Evolutionary conservation across 1,284 basidiomycete species (phyloP).

Genomic region (Hymenochaete sp.): DNA sequence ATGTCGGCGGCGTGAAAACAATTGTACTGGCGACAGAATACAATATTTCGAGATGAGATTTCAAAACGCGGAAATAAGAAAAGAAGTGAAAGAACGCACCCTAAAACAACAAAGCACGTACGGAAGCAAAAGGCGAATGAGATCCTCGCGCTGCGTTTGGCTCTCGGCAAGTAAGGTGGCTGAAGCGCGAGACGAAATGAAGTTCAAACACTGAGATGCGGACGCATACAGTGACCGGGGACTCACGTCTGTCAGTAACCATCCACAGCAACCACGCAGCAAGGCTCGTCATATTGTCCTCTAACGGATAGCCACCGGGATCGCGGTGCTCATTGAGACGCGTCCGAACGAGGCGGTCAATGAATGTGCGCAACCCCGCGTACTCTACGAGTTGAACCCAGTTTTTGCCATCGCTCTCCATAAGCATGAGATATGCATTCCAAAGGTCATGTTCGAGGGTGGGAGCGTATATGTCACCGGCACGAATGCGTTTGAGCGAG

Average conservation of each 20-base stretch:
- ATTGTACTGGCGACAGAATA: slow-evolving; percentile 37
- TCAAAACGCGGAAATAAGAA: slow-evolving; percentile 1
- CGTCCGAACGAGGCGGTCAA: slow-evolving; percentile 37
- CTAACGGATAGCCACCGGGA: slow-evolving; percentile 47
- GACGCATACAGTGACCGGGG: slow-evolving; percentile 9
- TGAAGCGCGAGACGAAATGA: too few relatives aligned
- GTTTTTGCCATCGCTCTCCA: slow-evolving; percentile 74
- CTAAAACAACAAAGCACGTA: slow-evolving; percentile 46
- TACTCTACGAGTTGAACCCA: slow-evolving; percentile 43
- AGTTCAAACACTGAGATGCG: neutral
- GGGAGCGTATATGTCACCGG: slow-evolving; percentile 28
- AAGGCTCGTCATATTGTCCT: slow-evolving; percentile 40
- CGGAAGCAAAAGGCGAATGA: slow-evolving; percentile 47
- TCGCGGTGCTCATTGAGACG: slow-evolving; percentile 37
- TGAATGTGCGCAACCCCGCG: slow-evolving; percentile 39
- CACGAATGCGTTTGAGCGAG: slow-evolving; percentile 35
- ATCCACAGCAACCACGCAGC: slow-evolving; percentile 62
- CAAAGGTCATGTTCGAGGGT: slow-evolving; percentile 40
- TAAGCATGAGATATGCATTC: slow-evolving; percentile 53
- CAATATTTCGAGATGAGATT: too few relatives aligned
- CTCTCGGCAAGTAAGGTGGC: slow-evolving; percentile 41
- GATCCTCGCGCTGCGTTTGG: slow-evolving; percentile 31
- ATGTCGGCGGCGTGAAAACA: slow-evolving; percentile 50
- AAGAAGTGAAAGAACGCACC: slow-evolving; percentile 27
- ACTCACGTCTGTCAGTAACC: slow-evolving; percentile 40